phyloP scores from a whole-genome alignment of 169 alveolate species.

The Besnoitia besnoiti region DNA sequence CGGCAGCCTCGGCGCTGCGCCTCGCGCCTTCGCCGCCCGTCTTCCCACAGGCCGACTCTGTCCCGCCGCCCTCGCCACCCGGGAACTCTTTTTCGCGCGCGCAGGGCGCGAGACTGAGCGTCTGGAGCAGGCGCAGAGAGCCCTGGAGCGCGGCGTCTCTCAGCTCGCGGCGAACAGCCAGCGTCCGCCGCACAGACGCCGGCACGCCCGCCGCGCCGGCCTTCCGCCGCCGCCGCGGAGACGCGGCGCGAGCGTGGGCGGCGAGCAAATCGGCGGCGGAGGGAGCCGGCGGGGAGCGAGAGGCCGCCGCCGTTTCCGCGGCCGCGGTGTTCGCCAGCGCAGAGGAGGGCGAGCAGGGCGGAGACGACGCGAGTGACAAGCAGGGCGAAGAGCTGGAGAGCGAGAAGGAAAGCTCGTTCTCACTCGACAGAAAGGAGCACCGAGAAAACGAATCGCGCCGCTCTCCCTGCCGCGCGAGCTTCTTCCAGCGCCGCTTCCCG shows the following conservation, averaged over 20 bases:
- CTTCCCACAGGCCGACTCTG: neutral
- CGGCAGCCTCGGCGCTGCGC: neutral
- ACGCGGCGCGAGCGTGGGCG: neutral
- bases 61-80: neutral
- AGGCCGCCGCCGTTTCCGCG: neutral
- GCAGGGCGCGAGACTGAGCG: no score
- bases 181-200: neutral
- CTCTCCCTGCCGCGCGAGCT: neutral
- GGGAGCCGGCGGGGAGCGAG: neutral
- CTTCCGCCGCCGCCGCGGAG: neutral
- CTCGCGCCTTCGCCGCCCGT: neutral
- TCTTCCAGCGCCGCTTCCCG: neutral
- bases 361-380: neutral
- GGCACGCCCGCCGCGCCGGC: neutral
- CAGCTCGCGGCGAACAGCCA: neutral
- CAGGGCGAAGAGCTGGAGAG: neutral
- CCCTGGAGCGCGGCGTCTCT: neutral
- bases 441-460: neutral
- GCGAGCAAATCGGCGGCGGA: no score
- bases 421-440: neutral
- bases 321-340: neutral
- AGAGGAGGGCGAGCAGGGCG: neutral
- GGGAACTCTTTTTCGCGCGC: neutral
- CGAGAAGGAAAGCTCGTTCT: neutral
- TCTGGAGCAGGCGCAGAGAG: neutral